Percentiles rank a stretch among this genome's conserved stretches.
Evolutionary conservation across 2,329 filamentous ascomycete genomes (phyloP).

Genomic region (Penicillium concentricum): DNA sequence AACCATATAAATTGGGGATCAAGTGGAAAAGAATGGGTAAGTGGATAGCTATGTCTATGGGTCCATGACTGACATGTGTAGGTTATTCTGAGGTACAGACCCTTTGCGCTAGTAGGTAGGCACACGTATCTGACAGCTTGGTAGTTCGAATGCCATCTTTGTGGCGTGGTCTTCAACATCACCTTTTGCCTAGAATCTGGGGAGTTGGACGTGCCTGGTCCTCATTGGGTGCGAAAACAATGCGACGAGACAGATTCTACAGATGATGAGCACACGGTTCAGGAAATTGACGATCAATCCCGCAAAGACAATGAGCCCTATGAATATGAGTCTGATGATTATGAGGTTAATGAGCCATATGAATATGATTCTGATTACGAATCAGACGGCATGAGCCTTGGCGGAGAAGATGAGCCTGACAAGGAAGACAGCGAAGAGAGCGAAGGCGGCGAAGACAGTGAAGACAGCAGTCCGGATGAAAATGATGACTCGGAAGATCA

Average conservation of each 20-base stretch:
- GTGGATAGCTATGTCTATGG: background rate
- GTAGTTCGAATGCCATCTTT: conserved; percentile 19
- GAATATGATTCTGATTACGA: conserved; percentile 11
- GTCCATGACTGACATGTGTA: background rate
- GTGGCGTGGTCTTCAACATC: conserved; percentile 22
- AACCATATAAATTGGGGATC: too few species aligned
- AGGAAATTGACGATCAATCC: conserved; percentile 3
- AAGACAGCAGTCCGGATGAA: background rate
- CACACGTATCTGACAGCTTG: background rate
- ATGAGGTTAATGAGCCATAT: background rate
- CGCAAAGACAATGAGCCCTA: background rate
- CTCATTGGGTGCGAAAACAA: background rate
- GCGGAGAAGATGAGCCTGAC: background rate
- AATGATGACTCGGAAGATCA: background rate
- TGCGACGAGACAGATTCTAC: background rate
- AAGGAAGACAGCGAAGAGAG: background rate
- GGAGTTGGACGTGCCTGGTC: conserved; percentile 7
- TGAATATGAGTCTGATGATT: conserved; percentile 12
- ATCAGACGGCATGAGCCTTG: background rate
- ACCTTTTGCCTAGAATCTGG: conserved; percentile 5
- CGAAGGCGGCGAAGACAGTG: background rate
- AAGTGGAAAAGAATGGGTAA: background rate
- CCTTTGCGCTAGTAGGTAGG: background rate
- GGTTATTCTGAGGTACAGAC: background rate
- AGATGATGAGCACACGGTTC: background rate